A percentile compares a stretch with the other conserved stretches of the same genome.
Evolutionary conservation across 1,139 yeast genomes (phyloP).

Genomic region (Saccharomyces hybrid): DNA sequence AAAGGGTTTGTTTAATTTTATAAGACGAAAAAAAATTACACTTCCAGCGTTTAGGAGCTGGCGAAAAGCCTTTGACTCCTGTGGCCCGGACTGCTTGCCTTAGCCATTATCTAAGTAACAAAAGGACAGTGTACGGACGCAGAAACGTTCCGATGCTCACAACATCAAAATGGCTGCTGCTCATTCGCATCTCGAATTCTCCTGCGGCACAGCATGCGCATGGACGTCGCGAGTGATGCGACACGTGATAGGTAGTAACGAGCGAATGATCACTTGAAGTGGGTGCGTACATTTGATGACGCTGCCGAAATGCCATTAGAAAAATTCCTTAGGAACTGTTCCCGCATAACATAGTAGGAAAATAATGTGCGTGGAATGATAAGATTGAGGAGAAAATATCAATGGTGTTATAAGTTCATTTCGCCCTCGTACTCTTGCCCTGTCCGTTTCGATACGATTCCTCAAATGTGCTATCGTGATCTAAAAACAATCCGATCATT

Average conservation of each 20-base stretch:
- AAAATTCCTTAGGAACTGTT: neutral
- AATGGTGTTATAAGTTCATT: neutral
- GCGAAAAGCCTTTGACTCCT: neutral
- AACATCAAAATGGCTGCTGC: neutral
- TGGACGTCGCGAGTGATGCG: neutral
- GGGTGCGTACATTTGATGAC: neutral
- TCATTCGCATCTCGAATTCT: neutral
- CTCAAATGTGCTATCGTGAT: neutral
- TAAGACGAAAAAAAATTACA: neutral
- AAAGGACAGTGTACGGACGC: neutral
- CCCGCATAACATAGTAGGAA: neutral
- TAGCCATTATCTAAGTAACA: neutral
- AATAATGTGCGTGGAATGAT: neutral
- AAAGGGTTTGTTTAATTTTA: neutral
- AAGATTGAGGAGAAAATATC: neutral
- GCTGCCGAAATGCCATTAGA: neutral
- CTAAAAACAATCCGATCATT: neutral
- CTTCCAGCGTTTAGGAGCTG: neutral
- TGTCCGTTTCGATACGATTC: neutral
- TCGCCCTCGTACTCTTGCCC: neutral
- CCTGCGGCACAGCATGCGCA: neutral
- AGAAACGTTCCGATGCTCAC: neutral
- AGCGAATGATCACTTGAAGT: neutral
- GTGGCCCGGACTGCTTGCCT: neutral
- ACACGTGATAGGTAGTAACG: neutral